Evolutionary conservation across 371 early-diverging fungal species (phyloP).

Genomic region (Apophysomyces elegans): DNA sequence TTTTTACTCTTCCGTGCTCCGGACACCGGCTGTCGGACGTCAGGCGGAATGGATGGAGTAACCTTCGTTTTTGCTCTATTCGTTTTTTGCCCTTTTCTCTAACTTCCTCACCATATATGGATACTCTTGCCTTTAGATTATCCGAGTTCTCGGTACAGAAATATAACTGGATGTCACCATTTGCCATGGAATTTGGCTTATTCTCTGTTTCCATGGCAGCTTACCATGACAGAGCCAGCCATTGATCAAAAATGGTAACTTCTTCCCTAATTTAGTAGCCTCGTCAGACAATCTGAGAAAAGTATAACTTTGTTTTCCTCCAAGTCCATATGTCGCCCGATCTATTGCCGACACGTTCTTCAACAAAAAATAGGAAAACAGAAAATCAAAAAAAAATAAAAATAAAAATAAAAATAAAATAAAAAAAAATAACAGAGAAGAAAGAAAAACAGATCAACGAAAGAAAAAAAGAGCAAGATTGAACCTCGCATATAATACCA

Average conservation of each 20-base stretch:
- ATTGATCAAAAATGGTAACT: slow-evolving; percentile 7
- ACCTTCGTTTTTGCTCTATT: slow-evolving; percentile 3
- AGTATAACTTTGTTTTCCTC: neutral
- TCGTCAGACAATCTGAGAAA: neutral
- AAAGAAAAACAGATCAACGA: no score
- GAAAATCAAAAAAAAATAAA: no score
- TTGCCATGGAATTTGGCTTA: neutral
- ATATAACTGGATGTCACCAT: neutral
- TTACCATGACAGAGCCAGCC: no score
- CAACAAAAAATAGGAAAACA: neutral
- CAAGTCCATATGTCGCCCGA: neutral
- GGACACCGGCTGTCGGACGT: neutral
- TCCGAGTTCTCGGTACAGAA: slow-evolving; percentile 12
- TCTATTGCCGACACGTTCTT: neutral
- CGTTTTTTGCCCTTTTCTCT: slow-evolving; percentile 6
- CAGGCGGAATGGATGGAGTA: neutral
- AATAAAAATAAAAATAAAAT: no score
- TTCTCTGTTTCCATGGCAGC: no score
- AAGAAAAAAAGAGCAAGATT: no score
- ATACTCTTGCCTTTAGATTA: neutral
- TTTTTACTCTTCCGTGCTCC: slow-evolving; percentile 1
- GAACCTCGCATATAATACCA: no score
- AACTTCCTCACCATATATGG: neutral
- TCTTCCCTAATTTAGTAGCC: slow-evolving; percentile 3
- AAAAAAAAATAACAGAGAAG: no score